A percentile compares a stretch with the other conserved stretches of the same genome.
These are phyloP conservation scores for Phytopythium sindhum DNA, from an alignment of 352 stramenopile species.

Conservation along the genomic window DNA sequence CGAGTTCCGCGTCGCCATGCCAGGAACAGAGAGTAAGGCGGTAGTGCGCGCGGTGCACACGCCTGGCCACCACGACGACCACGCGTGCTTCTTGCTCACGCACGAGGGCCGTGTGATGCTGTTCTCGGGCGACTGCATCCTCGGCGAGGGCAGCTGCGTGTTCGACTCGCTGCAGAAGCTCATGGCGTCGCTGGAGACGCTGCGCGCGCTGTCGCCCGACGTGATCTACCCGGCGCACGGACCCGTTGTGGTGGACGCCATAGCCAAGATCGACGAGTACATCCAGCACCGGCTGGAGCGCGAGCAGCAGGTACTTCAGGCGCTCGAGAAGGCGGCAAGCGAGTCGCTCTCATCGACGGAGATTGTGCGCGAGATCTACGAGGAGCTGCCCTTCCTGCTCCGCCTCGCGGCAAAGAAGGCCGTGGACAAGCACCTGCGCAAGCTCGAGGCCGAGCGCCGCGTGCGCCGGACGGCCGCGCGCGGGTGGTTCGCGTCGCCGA, in stretches of 20 bases:
- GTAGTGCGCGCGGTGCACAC: slow-evolving; percentile 65
- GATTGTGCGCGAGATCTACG: slow-evolving; percentile 54
- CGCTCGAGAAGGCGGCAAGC: slow-evolving; percentile 20
- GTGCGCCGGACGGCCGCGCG: slow-evolving; percentile 15
- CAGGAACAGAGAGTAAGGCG: slow-evolving; percentile 2
- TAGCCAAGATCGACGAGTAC: slow-evolving; percentile 72
- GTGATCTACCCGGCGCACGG: slow-evolving; percentile 80
- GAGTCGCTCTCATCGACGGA: slow-evolving; percentile 33
- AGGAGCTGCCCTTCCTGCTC: slow-evolving; percentile 48
- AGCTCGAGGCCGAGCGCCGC: slow-evolving; percentile 47
- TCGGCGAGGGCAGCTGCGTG: slow-evolving; percentile 81
- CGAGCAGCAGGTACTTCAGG: slow-evolving; percentile 57
- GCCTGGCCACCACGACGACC: slow-evolving; percentile 83
- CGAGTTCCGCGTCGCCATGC: slow-evolving; percentile 28
- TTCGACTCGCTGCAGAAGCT: slow-evolving; percentile 84
- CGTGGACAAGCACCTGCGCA: slow-evolving; percentile 61
- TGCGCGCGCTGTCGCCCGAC: slow-evolving; percentile 32
- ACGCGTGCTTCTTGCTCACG: slow-evolving; percentile 77
- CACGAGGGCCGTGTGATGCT: slow-evolving; percentile 24
- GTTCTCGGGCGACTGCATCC: slow-evolving; percentile 84
- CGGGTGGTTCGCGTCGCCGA: slow-evolving; percentile 30
- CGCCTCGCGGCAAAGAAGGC: slow-evolving; percentile 47
- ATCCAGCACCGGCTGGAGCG: slow-evolving; percentile 68
- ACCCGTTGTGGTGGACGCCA: slow-evolving; percentile 56
- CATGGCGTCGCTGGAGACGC: slow-evolving; percentile 60